Percentiles rank a stretch among this genome's conserved stretches.
Conservation (phyloP, 1,139 yeast species). For the Geotrichum restrictum region DNA sequence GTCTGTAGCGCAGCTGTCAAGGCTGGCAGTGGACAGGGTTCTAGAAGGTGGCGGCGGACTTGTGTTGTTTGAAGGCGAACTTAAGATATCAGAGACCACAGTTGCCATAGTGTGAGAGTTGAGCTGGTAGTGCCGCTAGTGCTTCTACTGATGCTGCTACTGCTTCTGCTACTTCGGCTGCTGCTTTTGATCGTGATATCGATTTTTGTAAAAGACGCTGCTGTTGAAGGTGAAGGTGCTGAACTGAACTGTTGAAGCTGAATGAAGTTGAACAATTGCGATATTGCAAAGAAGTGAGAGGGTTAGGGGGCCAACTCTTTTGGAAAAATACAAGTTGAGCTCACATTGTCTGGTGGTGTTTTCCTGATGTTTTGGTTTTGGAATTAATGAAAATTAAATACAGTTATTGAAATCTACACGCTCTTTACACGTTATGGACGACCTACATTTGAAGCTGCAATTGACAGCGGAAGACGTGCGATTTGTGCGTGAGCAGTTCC, state of each 20-base stretch:
- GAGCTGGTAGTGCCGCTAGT: background rate
- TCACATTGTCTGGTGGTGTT: no score
- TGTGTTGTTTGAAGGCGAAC: background rate
- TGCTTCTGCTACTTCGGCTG: no score
- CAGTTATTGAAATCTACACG: background rate
- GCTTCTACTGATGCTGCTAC: background rate
- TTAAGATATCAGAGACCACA: background rate
- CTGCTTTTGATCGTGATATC: no score
- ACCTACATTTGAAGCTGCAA: conserved; percentile 18
- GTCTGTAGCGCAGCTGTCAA: background rate
- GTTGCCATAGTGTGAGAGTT: conserved; percentile 4
- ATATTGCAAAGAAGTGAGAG: no score
- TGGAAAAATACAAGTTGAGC: no score
- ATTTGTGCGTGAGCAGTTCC: conserved; percentile 46
- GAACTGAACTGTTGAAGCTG: no score
- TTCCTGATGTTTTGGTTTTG: no score
- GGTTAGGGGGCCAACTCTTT: background rate
- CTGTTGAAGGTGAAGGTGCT: no score
- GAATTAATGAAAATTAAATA: no score
- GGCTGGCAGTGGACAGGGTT: no score
- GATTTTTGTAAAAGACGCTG: no score
- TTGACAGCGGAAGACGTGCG: conserved; percentile 44
- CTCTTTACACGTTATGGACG: conserved; percentile 12
- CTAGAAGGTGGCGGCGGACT: conserved; percentile 1
- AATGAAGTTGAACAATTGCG: no score